Conservation (phyloP, 495 filamentous ascomycete species). For the Neurospora sp. region DNA sequence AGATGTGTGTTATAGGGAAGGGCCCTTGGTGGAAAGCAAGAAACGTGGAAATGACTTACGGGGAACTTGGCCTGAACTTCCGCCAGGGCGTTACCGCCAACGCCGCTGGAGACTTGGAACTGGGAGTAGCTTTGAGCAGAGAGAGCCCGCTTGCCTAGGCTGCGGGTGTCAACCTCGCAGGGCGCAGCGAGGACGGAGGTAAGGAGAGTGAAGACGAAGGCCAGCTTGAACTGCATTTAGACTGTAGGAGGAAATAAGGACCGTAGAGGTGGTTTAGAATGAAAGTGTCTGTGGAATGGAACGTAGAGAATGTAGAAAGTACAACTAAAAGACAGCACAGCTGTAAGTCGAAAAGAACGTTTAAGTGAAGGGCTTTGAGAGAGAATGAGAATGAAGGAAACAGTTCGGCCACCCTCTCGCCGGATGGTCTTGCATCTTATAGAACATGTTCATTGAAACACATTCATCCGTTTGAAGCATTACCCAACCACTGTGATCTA, state of each 20-base stretch:
- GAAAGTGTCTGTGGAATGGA: background rate
- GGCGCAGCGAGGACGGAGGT: slow-evolving; percentile 17
- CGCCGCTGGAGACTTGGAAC: slow-evolving; percentile 32
- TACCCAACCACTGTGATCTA: background rate
- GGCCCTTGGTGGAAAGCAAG: background rate
- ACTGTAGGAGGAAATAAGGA: background rate
- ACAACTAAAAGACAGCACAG: slow-evolving; percentile 15
- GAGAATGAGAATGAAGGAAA: background rate
- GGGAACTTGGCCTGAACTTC: slow-evolving; percentile 36
- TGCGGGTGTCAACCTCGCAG: background rate
- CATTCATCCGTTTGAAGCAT: background rate
- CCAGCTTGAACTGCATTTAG: slow-evolving; percentile 23
- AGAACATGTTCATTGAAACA: background rate
- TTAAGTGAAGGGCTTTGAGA: background rate
- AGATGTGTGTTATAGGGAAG: background rate
- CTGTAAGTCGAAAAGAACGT: slow-evolving; percentile 8
- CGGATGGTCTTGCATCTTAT: background rate
- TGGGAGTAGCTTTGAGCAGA: slow-evolving; percentile 15
- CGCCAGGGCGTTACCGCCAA: slow-evolving; percentile 32
- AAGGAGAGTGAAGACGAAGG: slow-evolving; percentile 21
- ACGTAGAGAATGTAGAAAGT: slow-evolving; percentile 1
- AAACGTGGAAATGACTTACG: slow-evolving; percentile 11
- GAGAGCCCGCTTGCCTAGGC: slow-evolving; percentile 9
- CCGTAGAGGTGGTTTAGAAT: background rate
- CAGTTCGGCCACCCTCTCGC: background rate